Evolutionary conservation across 2,329 filamentous ascomycete genomes (phyloP).

Genomic region (Colletotrichum viniferum): DNA sequence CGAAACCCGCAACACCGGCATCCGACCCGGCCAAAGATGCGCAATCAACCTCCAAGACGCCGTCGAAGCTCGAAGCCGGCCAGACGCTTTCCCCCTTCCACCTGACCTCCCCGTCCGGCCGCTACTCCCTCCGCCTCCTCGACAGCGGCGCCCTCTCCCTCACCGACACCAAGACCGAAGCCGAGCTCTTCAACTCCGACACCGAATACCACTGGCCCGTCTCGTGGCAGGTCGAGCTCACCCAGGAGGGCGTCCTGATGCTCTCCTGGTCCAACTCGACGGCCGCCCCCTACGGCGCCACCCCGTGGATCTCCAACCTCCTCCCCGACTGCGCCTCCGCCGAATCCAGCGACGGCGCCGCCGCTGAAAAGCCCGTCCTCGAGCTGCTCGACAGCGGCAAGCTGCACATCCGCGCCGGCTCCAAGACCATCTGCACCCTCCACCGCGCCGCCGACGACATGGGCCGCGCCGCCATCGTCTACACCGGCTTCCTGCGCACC

Average conservation of each 20-base stretch:
- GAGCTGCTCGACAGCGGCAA: constrained; percentile 23
- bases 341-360: neutral
- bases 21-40: neutral
- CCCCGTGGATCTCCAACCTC: constrained; percentile 22
- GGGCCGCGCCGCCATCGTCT: constrained; percentile 24
- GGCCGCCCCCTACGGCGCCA: constrained; percentile 17
- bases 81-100: constrained; percentile 14
- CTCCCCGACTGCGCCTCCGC: constrained; percentile 17
- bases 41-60: neutral
- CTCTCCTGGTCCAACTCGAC: constrained; percentile 24
- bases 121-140: constrained; percentile 16
- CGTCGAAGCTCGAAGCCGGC: constrained; percentile 10
- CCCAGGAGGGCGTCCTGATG: constrained; percentile 19
- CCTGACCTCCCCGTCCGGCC: constrained; percentile 17
- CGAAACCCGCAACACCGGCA: neutral
- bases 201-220: constrained; percentile 25
- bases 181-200: constrained; percentile 23
- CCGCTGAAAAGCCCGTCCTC: constrained; percentile 8
- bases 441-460: constrained; percentile 20
- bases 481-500: constrained; percentile 24
- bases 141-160: constrained; percentile 23
- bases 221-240: constrained; percentile 23
- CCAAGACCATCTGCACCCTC: constrained; percentile 19
- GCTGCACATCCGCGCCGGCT: constrained; percentile 20
- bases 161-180: constrained; percentile 9